Evolutionary conservation across 129 eudicot species (phyloP), one percentile per base, ranked within the genome.

Genomic region (Escallonia rubra): DNA sequence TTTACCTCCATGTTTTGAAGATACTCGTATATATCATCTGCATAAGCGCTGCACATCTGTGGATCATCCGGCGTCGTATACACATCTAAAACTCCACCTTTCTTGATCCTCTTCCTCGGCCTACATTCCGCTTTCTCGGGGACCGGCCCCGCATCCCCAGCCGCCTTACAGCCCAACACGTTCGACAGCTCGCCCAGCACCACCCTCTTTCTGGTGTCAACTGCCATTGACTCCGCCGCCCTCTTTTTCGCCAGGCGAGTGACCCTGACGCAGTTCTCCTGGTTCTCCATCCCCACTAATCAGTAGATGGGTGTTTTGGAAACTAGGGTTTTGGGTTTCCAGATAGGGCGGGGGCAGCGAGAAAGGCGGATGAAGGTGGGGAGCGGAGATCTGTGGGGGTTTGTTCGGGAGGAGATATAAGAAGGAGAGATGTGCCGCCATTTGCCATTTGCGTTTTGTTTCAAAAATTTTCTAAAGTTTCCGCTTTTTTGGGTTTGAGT

Each of bases 1-100:
- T 72, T 43, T 2, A 93, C 99, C 96, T 93, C 98, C 96, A 84
- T 77, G 0, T 84, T 64, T 4, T 68, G 83, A 54, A 93, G 85
- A 56, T 93, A 93, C 7, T 80, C 88, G 42, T 84, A 84, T 9
- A 93, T 86, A 66, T 81, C 90, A 2, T 82, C 76, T 39, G 68
- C 87, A 66, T 86, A 84, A 46, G 85, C 74, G 39, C 53, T 69
- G 51, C 98, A 89, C 99, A 93, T 84, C 60, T 92, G 96, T 1
- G 91, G 95, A 13, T 89, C 96, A 57, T 61, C 57, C 2, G 61
- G 69, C 57, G 64, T 63, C 5, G 47, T 63, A 49, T 62, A 65
- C 13, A 61, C 5, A 64, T 73, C 89, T 64, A 52, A 34, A 9
- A 72, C 58, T 57, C 15, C 55, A 9, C 7, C 75, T 46, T 65